phyloP scores from a whole-genome alignment of 768 basidiomycete genomes.

The Mycena chlorophos region DNA sequence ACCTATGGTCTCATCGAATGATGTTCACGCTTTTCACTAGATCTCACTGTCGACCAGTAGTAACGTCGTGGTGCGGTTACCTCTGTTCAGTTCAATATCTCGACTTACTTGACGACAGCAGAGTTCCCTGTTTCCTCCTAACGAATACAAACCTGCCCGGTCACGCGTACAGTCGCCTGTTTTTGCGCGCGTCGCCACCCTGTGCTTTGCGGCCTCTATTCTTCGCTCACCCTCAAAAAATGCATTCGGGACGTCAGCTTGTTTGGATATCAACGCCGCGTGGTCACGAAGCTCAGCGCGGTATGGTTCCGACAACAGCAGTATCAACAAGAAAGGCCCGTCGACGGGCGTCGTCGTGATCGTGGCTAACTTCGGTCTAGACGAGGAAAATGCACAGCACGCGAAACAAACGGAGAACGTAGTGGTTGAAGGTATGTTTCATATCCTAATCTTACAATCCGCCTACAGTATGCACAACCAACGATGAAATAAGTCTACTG shows the following conservation, averaged over 20 bases:
- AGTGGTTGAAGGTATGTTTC: slow-evolving; percentile 68
- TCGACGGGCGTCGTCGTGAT: slow-evolving; percentile 3
- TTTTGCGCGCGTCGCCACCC: slow-evolving; percentile 50
- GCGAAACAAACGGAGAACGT: slow-evolving; percentile 87
- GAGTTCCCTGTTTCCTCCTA: slow-evolving; percentile 80
- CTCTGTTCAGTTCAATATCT: not conserved
- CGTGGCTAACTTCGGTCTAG: slow-evolving; percentile 36
- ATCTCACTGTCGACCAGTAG: slow-evolving; percentile 38
- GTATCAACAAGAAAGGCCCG: slow-evolving; percentile 79
- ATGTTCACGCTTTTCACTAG: not conserved
- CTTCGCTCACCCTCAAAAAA: slow-evolving; percentile 76
- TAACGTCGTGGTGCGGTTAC: slow-evolving; percentile 58
- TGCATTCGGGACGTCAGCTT: slow-evolving; percentile 60
- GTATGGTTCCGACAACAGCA: slow-evolving; percentile 93
- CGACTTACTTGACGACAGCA: slow-evolving; percentile 44
- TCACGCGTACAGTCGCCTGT: slow-evolving; percentile 36
- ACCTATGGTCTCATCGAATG: slow-evolving; percentile 50
- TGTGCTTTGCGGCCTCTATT: slow-evolving; percentile 78
- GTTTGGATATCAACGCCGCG: not conserved
- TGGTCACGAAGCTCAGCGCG: slow-evolving; percentile 49
- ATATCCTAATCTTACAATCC: not conserved
- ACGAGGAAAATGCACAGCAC: slow-evolving; percentile 77
- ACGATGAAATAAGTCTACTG: slow-evolving; percentile 71
- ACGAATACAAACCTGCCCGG: slow-evolving; percentile 85
- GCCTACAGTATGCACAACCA: slow-evolving; percentile 48